Evolutionary conservation across 352 stramenopile species (phyloP).

Genomic region (Phytophthora quininea): DNA sequence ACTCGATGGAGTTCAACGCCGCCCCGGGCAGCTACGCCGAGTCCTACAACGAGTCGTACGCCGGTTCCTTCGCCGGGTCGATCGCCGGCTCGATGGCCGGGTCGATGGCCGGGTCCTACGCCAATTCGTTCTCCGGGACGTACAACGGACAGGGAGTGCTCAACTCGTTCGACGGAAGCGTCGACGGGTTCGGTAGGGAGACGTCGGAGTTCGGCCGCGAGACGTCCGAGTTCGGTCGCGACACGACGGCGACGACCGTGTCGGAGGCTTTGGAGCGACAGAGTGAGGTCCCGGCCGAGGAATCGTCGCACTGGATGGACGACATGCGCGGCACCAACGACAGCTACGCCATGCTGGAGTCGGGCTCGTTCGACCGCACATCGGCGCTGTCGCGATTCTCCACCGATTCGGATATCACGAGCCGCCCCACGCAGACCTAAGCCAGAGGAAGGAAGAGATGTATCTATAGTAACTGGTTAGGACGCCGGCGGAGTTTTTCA

Average conservation of each 20-base stretch:
- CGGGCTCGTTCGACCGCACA: constrained; percentile 69
- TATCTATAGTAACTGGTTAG: constrained; percentile 60
- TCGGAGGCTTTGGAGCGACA: constrained; percentile 35
- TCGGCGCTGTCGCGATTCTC: constrained; percentile 80
- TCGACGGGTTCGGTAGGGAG: constrained; percentile 30
- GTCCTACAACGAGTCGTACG: constrained; percentile 68
- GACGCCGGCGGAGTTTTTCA: constrained; percentile 12
- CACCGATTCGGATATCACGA: constrained; percentile 64
- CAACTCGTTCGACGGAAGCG: constrained; percentile 57
- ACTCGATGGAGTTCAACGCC: constrained; percentile 59
- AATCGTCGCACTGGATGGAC: constrained; percentile 76
- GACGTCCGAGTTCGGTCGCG: constrained; percentile 37
- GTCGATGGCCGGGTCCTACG: constrained; percentile 45
- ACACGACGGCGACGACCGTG: constrained; percentile 39
- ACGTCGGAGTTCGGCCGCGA: constrained; percentile 17
- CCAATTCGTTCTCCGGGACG: constrained; percentile 47
- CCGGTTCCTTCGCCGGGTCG: constrained; percentile 31
- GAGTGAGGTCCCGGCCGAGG: constrained; percentile 29
- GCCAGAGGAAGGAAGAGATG: constrained; percentile 19
- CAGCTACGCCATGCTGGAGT: constrained; percentile 86
- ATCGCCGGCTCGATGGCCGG: no score
- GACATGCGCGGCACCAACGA: constrained; percentile 84
- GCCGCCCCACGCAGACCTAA: constrained; percentile 41
- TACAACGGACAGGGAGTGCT: constrained; percentile 60
- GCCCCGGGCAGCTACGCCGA: constrained; percentile 50